phyloP scores from a whole-genome alignment of 1,284 basidiomycete genomes.

The Apiotrichum akiyoshidainum region DNA sequence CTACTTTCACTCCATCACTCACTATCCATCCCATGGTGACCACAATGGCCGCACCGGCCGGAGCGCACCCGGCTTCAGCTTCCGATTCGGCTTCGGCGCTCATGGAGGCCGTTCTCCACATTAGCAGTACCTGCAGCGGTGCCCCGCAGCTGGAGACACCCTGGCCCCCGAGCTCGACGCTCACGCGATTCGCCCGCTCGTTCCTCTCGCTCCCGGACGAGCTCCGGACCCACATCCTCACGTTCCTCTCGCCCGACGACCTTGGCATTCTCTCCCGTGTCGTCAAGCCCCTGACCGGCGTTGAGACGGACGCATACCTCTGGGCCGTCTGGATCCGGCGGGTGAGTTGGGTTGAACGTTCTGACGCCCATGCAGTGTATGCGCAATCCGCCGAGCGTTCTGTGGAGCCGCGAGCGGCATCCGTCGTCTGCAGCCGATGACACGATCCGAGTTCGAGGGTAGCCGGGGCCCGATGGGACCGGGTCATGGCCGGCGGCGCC shows the following conservation, averaged over 20 bases:
- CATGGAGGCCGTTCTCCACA: too few species aligned
- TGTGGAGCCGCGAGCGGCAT: too few species aligned
- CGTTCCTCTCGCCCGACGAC: slow-evolving; percentile 28
- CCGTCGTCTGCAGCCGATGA: too few species aligned
- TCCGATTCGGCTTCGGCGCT: too few species aligned
- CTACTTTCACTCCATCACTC: too few species aligned
- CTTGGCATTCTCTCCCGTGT: slow-evolving; percentile 24
- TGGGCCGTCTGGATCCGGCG: slow-evolving; percentile 21
- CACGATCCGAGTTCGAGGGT: too few species aligned
- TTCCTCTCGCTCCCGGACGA: slow-evolving; percentile 25
- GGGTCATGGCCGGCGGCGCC: too few species aligned
- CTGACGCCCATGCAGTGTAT: neutral
- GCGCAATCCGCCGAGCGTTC: too few species aligned
- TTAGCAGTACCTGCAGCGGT: neutral
- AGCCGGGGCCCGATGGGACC: too few species aligned
- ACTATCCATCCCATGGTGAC: too few species aligned
- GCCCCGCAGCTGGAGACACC: neutral
- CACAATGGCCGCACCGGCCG: too few species aligned
- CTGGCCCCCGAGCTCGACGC: neutral
- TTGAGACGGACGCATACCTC: slow-evolving; percentile 26
- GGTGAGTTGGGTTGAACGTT: slow-evolving; percentile 4
- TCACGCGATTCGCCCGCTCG: slow-evolving; percentile 13
- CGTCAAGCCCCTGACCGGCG: slow-evolving; percentile 20
- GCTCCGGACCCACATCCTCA: slow-evolving; percentile 26
- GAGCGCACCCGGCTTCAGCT: too few species aligned